phyloP scores from a whole-genome alignment of 257 asterid genomes.

The Ehretia macrophylla region DNA sequence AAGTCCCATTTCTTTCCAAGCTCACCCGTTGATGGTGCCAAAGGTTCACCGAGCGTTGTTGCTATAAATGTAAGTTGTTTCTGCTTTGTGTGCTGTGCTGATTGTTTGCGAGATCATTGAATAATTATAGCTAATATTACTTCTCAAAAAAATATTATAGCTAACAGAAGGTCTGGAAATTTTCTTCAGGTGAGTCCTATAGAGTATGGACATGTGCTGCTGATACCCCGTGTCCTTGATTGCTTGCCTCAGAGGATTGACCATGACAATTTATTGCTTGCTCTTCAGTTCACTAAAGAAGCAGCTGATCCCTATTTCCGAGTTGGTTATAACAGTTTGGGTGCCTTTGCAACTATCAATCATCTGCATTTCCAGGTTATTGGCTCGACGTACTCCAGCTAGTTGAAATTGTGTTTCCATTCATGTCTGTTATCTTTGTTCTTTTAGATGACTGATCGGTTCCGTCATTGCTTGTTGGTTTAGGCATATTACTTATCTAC shows the following conservation, averaged over 20 bases:
- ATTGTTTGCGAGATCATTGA: too few relatives aligned
- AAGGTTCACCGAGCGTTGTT: constrained; percentile 49
- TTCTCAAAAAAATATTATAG: neutral
- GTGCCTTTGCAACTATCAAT: constrained; percentile 80
- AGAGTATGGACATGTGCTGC: constrained; percentile 79
- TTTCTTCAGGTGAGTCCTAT: constrained; percentile 75
- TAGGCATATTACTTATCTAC: constrained; percentile 72
- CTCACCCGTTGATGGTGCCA: constrained; percentile 21
- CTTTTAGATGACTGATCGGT: neutral
- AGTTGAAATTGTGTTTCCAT: neutral
- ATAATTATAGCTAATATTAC: constrained; percentile 10
- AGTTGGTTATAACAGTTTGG: constrained; percentile 77
- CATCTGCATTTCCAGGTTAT: constrained; percentile 85
- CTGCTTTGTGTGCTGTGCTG: neutral
- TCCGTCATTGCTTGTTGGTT: neutral
- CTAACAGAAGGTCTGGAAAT: neutral
- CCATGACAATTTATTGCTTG: constrained; percentile 47
- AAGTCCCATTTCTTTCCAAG: constrained; percentile 28
- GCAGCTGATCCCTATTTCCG: constrained; percentile 57
- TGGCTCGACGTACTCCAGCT: neutral
- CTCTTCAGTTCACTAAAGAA: constrained; percentile 52
- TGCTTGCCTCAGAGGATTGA: constrained; percentile 57
- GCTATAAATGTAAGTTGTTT: constrained; percentile 58
- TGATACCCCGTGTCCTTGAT: constrained; percentile 65
- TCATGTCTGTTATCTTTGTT: neutral